Evolutionary conservation across 371 early-diverging fungal genomes (phyloP).

Genomic region (Mortierella sp.): DNA sequence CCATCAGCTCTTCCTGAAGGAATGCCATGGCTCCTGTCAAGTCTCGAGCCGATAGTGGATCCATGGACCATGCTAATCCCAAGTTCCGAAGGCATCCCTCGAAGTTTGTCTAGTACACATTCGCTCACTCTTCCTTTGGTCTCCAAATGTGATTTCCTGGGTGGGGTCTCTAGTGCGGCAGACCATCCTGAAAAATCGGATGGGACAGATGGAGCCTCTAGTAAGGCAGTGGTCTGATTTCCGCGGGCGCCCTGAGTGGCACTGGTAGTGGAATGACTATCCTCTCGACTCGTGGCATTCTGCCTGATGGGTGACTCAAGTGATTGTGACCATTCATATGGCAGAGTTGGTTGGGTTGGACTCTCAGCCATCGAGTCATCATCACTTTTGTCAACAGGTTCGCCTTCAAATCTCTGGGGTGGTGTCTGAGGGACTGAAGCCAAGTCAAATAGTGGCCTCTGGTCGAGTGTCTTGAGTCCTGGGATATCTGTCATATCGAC

Average conservation of each 20-base stretch:
- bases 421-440: neutral
- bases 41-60: neutral
- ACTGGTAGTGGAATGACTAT: neutral
- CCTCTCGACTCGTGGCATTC: neutral
- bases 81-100: slow-evolving; percentile 19
- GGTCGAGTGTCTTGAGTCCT: slow-evolving; percentile 11
- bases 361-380: slow-evolving; percentile 1
- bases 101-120: slow-evolving; percentile 21
- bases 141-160: slow-evolving; percentile 1
- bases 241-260: slow-evolving; percentile 15
- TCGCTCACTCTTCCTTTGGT: slow-evolving; percentile 4
- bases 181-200: slow-evolving; percentile 28
- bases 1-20: neutral
- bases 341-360: slow-evolving; percentile 1
- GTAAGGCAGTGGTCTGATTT: neutral
- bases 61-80: no score
- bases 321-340: slow-evolving; percentile 27
- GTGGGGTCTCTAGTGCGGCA: slow-evolving; percentile 37
- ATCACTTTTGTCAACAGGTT: neutral
- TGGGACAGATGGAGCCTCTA: slow-evolving; percentile 5
- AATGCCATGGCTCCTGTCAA: neutral
- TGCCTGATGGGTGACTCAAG: slow-evolving; percentile 3
- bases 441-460: slow-evolving; percentile 4
- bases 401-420: neutral
- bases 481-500: neutral